phyloP scores from a whole-genome alignment of 805 yeast species.

The Tetrapisispora fleetii region DNA sequence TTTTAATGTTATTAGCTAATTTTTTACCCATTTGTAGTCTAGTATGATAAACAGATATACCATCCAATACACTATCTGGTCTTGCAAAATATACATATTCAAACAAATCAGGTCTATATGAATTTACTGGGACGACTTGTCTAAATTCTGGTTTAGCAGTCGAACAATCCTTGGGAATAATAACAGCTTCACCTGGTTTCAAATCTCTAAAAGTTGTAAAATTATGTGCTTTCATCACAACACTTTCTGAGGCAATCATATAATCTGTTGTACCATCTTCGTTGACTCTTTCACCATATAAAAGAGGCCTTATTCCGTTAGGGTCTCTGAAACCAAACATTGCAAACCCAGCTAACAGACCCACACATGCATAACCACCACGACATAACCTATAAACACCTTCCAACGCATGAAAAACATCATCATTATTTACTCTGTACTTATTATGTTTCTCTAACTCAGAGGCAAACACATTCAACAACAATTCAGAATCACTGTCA shows the following conservation, averaged over 20 bases:
- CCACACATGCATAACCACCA: slow-evolving; percentile 96
- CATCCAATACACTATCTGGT: slow-evolving; percentile 93
- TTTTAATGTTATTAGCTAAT: slow-evolving; percentile 62
- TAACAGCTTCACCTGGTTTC: slow-evolving; percentile 93
- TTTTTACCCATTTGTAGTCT: slow-evolving; percentile 90
- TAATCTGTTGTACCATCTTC: slow-evolving; percentile 68
- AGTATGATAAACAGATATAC: slow-evolving; percentile 89
- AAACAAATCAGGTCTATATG: slow-evolving; percentile 90
- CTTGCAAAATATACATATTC: slow-evolving; percentile 98
- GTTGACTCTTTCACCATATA: slow-evolving; percentile 71
- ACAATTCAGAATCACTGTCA: slow-evolving; percentile 88
- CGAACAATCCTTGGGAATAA: slow-evolving; percentile 68
- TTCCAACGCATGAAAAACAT: slow-evolving; percentile 73
- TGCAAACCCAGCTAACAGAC: slow-evolving; percentile 94
- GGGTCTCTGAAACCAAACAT: slow-evolving; percentile 95
- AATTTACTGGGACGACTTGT: slow-evolving; percentile 70
- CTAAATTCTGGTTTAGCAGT: slow-evolving; percentile 56
- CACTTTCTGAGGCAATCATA: slow-evolving; percentile 93
- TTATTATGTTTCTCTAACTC: slow-evolving; percentile 87
- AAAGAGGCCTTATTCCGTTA: slow-evolving; percentile 86
- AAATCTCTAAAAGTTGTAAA: slow-evolving; percentile 72
- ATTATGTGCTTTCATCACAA: slow-evolving; percentile 87
- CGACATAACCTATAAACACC: slow-evolving; percentile 75
- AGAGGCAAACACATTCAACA: slow-evolving; percentile 83
- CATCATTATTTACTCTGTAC: slow-evolving; percentile 83